Base-by-base conservation (phyloP, 179 eudicot genomes). In the Sideroxylon spinosum region DNA sequence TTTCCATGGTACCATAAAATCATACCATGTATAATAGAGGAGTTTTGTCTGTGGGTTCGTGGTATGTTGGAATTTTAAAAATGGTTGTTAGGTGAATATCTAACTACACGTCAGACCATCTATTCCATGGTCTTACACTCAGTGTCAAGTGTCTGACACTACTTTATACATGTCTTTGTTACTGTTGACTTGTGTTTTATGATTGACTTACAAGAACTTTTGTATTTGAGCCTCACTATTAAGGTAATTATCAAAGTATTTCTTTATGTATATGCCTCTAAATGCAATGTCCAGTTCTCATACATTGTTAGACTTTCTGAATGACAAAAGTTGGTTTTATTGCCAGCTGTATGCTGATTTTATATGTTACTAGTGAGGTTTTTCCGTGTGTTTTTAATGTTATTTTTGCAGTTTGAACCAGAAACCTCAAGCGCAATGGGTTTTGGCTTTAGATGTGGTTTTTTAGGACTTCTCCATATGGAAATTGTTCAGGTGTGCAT, bases 381-480 rank as follows among this genome's bases (percentile, higher is more conserved):
- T 62, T 48, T 62, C 49, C 74, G 53, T 37, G 37, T 32, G 44
- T 61, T 79, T 79, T 55, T 22, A 20, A 49, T 76, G 28, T 71
- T 26, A 32, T 49, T 69, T 79, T 81, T 87, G 83, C 91, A 95
- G 99, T 95, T 89, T 85, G 99, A 95, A 81, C 97, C 98, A 37
- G 99, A 95, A 92, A 84, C 94, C 14, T 95, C 99, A 68, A 93
- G 92, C 85, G 99, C 99, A 55, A 95, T 95, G 99, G 99, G 99
- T 82, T 95, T 95, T 85, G 99, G 99, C 74, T 95, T 95, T 85
- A 86, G 99, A 88, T 95, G 99, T 89, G 99, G 99, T 28, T 95
- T 91, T 83, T 84, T 95, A 83, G 99, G 99, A 68, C 97, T 95
- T 73, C 95, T 95, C 64, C 99, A 95, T 84, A 88, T 95, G 95